Evolutionary conservation across 306 rosid genomes (phyloP).

Genomic region (Sicyos edulis): DNA sequence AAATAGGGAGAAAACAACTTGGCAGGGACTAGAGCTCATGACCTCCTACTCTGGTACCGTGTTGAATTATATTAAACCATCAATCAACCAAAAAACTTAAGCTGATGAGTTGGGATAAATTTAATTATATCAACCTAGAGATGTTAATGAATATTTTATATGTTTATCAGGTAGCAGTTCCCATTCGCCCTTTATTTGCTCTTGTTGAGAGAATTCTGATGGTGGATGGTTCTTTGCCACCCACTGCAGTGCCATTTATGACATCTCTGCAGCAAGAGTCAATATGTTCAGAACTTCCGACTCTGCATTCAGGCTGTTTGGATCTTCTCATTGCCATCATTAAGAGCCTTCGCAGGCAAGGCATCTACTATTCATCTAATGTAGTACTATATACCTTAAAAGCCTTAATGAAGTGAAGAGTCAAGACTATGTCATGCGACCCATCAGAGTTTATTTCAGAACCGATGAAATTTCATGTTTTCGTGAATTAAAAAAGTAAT

Average conservation of each 20-base stretch:
- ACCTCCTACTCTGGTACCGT: no score
- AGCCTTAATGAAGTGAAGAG: background rate
- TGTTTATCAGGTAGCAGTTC: constrained; percentile 57
- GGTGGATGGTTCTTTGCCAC: constrained; percentile 71
- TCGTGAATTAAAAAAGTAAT: background rate
- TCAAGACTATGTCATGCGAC: background rate
- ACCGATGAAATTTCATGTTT: background rate
- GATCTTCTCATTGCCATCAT: constrained; percentile 64
- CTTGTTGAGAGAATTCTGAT: constrained; percentile 70
- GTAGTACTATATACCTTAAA: background rate
- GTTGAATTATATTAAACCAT: no score
- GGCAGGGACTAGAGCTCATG: no score
- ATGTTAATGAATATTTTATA: constrained; percentile 12
- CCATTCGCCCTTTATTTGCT: constrained; percentile 47
- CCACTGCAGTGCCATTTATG: constrained; percentile 50
- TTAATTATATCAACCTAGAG: no score
- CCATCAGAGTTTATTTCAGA: background rate
- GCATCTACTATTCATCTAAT: constrained; percentile 1
- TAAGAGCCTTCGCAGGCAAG: constrained; percentile 66
- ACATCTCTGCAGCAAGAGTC: constrained; percentile 70
- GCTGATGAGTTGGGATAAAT: no score
- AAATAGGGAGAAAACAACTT: no score
- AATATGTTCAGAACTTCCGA: constrained; percentile 79
- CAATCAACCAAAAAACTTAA: no score
- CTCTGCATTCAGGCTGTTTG: constrained; percentile 55